A percentile compares a stretch with the other conserved stretches of the same genome.
Conservation (phyloP, 495 filamentous ascomycete species). For the Hypoxylon rickii region DNA sequence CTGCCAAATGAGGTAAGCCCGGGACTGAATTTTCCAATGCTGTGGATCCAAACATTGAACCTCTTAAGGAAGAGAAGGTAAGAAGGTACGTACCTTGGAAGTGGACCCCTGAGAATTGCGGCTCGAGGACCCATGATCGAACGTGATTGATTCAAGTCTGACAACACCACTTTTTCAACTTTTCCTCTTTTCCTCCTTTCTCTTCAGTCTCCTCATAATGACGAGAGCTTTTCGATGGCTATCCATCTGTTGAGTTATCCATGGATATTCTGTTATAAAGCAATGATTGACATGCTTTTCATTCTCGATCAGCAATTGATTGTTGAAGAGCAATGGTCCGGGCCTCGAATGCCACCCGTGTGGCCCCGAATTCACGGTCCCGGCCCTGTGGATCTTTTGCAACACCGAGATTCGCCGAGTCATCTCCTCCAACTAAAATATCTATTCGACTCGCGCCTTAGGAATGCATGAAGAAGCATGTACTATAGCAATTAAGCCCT, state of each 20-base stretch:
- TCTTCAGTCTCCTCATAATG: constrained; percentile 12
- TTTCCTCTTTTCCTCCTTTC: not conserved
- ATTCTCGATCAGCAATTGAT: too few species aligned
- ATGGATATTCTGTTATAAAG: too few species aligned
- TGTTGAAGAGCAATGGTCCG: too few species aligned
- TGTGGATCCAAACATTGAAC: not conserved
- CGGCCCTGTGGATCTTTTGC: constrained; percentile 28
- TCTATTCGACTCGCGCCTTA: constrained; percentile 15
- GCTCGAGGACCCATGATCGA: constrained; percentile 13
- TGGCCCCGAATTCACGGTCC: constrained; percentile 28
- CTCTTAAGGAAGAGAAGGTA: constrained; percentile 2
- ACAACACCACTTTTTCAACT: constrained; percentile 28
- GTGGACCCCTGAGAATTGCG: constrained; percentile 16
- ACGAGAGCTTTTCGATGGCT: constrained; percentile 2
- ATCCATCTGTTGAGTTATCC: not conserved
- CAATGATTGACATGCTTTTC: too few species aligned
- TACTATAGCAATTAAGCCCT: constrained; percentile 28
- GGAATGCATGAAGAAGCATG: constrained; percentile 4
- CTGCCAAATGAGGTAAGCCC: constrained; percentile 11
- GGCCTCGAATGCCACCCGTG: constrained; percentile 25
- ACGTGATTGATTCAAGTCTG: constrained; percentile 27
- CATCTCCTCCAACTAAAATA: constrained; percentile 19
- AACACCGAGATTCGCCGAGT: constrained; percentile 33
- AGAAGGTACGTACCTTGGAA: not conserved
- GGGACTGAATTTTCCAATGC: constrained; percentile 20